These are phyloP conservation scores for Colletotrichum sp. DNA, from an alignment of 2,329 filamentous ascomycete genomes.

Conservation along the genomic window DNA sequence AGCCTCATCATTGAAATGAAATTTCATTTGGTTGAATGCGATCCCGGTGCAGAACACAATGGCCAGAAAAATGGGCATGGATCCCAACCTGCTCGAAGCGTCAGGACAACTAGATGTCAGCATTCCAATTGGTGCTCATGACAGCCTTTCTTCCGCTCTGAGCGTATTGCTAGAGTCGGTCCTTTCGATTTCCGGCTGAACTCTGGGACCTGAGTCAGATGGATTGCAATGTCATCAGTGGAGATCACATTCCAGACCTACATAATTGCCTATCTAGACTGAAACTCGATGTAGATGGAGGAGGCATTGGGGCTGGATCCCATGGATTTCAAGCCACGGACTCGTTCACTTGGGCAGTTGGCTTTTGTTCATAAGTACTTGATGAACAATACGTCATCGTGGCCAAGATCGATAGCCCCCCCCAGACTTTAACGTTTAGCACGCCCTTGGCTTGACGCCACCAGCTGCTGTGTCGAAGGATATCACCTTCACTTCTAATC, in stretches of 20 bases:
- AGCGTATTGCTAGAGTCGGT: background rate
- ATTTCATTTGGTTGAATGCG: background rate
- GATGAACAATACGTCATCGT: too few species aligned
- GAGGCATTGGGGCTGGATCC: background rate
- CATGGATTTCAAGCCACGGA: too few species aligned
- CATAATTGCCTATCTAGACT: background rate
- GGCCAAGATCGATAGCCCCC: too few species aligned
- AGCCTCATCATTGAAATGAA: background rate
- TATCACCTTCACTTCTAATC: too few species aligned
- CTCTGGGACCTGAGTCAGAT: background rate
- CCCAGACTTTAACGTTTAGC: too few species aligned
- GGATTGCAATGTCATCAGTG: background rate
- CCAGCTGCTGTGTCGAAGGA: accelerated
- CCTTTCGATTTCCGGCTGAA: accelerated
- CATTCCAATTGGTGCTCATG: background rate
- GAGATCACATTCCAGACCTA: background rate
- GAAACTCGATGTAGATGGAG: background rate
- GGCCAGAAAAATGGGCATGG: background rate
- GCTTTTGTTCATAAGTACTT: too few species aligned
- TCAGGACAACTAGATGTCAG: background rate
- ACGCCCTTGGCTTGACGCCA: too few species aligned
- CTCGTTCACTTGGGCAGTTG: too few species aligned
- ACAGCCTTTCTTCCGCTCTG: background rate
- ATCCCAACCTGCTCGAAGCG: background rate
- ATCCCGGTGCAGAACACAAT: background rate